Conservation (phyloP, 371 early-diverging fungal species). For the Actinomucor elegans region DNA sequence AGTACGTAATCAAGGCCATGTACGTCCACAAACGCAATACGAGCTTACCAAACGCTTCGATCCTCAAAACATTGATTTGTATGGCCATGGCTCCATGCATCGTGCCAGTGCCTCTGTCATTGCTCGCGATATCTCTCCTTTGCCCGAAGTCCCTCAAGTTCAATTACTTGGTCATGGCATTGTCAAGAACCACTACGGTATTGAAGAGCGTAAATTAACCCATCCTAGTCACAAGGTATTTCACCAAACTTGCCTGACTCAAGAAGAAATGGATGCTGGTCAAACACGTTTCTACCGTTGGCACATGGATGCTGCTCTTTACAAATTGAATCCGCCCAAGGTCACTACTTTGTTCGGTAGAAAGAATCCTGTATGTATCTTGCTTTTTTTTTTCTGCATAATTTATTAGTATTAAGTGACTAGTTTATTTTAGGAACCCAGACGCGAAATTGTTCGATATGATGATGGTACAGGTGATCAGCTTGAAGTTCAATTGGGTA, state of each 20-base stretch:
- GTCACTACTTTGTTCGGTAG: conserved; percentile 47
- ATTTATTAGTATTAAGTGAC: background rate
- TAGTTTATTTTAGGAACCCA: conserved; percentile 25
- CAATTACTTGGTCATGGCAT: conserved; percentile 47
- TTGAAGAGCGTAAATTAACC: conserved; percentile 39
- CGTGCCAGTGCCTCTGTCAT: conserved; percentile 43
- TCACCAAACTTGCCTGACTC: conserved; percentile 33
- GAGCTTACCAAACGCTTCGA: conserved; percentile 45
- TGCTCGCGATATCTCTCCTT: conserved; percentile 46
- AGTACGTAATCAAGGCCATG: conserved; percentile 42
- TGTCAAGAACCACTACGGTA: conserved; percentile 43
- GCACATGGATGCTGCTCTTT: conserved; percentile 58
- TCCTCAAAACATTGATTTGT: conserved; percentile 41
- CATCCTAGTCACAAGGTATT: conserved; percentile 46
- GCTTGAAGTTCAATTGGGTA: conserved; percentile 49
- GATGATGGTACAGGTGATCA: conserved; percentile 44
- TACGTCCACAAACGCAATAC: conserved; percentile 43
- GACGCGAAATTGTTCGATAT: conserved; percentile 42
- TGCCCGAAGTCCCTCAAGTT: conserved; percentile 44
- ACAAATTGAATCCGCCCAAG: conserved; percentile 46
- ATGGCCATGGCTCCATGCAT: conserved; percentile 48
- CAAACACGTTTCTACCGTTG: conserved; percentile 51
- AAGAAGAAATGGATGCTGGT: conserved; percentile 43
- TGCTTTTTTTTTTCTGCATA: background rate
- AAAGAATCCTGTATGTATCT: conserved; percentile 46